Evolutionary conservation across 1,284 basidiomycete species (phyloP), one percentile per base, ranked within the genome.

Genomic region (Ustilago nuda): DNA sequence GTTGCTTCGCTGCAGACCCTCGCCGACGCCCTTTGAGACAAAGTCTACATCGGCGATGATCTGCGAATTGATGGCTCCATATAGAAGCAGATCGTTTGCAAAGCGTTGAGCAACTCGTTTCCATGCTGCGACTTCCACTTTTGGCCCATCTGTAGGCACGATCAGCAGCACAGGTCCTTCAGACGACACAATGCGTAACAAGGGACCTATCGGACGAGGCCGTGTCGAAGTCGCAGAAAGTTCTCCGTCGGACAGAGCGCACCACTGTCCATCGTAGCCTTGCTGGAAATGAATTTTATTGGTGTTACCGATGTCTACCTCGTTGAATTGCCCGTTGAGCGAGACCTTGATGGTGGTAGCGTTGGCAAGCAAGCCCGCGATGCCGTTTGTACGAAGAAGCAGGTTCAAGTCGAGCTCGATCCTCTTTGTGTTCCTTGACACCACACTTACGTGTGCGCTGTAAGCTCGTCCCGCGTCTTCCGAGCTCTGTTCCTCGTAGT

Each of bases 51-150:
- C 78, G 41, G 58, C 48, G 15, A 80, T 9, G 54, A 78, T 61
- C 43, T 72, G 72, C 23, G 72, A 57, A 53, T 76, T 72, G 67
- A 78, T 57, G 0, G 63, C 52, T 4, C 61, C 73, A 57, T 78
- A 76, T 4, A 78, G 61, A 4, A 78, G 37, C 15, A 76, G 52
- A 35, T 78, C 73, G 3, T 61, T 65, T 2, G 78, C 68, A 45
- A 76, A 78, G 17, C 69, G 54, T 15, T 35, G 39, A 1, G 76
- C 72, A 1, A 76, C 66, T 7, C 63, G 45, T 8, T 4, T 52
- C 61, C 66, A 78, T 9, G 62, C 62, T 17, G 13, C 35, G 1
- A 61, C 45, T 35, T 69, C 62, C 12, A 12, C 32, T 5, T 19
- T 23, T 19, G 61, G 54, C 3, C 61, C 67, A 6, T 33, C 3